phyloP scores from a whole-genome alignment of 148 eudicot genomes.

The Nepenthes gracilis region DNA sequence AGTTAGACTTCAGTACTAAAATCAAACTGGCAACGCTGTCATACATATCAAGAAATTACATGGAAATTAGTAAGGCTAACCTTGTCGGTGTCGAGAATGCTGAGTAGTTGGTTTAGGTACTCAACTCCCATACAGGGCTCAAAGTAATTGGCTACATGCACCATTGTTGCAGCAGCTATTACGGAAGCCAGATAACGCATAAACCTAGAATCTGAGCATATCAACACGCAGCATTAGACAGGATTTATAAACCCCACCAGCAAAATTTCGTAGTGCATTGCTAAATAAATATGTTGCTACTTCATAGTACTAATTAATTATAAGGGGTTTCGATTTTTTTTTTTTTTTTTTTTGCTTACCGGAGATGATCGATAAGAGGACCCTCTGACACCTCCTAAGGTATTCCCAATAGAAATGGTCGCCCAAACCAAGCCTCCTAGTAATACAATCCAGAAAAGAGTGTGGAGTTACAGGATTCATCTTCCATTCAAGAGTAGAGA shows the following conservation, averaged over 20 bases:
- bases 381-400: constrained; percentile 36
- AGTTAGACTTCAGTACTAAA: not conserved
- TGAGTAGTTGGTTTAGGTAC: constrained; percentile 36
- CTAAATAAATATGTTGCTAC: not conserved
- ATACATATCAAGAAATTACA: not conserved
- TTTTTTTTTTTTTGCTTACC: constrained; percentile 19
- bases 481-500: constrained; percentile 54
- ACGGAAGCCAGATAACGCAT: constrained; percentile 51
- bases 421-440: constrained; percentile 45
- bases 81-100: constrained; percentile 40
- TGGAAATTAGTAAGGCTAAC: constrained; percentile 11
- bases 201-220: constrained; percentile 41
- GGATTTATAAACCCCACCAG: not conserved
- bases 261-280: not conserved
- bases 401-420: constrained; percentile 25
- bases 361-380: constrained; percentile 35
- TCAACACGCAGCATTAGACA: not conserved
- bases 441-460: constrained; percentile 51
- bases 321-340: not conserved
- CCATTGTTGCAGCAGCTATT: constrained; percentile 60
- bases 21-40: not conserved
- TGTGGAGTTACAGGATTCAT: constrained; percentile 71
- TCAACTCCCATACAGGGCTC: constrained; percentile 37
- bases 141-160: constrained; percentile 31
- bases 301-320: not conserved